A percentile compares a stretch with the other conserved stretches of the same genome.
phyloP scores from a whole-genome alignment of 2,329 filamentous ascomycete species.

The Myriosclerotinia scirpicola region DNA sequence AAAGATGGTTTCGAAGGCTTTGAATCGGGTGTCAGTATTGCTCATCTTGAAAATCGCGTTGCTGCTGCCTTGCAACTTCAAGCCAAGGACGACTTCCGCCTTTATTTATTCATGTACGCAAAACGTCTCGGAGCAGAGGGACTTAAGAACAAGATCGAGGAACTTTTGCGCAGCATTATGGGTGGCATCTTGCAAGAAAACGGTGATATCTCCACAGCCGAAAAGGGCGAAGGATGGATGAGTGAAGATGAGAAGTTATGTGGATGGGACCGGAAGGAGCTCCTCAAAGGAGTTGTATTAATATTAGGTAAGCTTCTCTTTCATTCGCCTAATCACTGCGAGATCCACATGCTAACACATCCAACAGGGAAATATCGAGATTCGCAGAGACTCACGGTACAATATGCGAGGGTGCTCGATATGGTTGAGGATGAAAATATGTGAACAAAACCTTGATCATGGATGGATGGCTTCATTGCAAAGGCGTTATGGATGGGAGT shows the following conservation, averaged over 20 bases:
- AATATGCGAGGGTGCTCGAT: slow-evolving; percentile 83
- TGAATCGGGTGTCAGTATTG: slow-evolving; percentile 87
- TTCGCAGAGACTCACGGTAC: slow-evolving; percentile 89
- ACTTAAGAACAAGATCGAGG: slow-evolving; percentile 83
- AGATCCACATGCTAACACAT: slow-evolving; percentile 26
- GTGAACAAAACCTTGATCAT: background rate
- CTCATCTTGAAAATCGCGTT: slow-evolving; percentile 91
- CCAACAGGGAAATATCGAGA: slow-evolving; percentile 85
- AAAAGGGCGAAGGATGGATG: slow-evolving; percentile 59
- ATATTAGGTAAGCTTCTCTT: slow-evolving; percentile 70
- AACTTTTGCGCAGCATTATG: slow-evolving; percentile 78
- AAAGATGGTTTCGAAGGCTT: slow-evolving; percentile 91
- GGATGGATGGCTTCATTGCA: slow-evolving; percentile 16
- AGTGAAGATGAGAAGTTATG: slow-evolving; percentile 72
- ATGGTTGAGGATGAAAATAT: slow-evolving; percentile 44
- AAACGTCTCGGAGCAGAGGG: slow-evolving; percentile 93
- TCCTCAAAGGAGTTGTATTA: slow-evolving; percentile 87
- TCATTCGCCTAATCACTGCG: background rate
- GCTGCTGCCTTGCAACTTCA: slow-evolving; percentile 83
- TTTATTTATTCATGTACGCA: slow-evolving; percentile 98
- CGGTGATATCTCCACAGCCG: slow-evolving; percentile 42
- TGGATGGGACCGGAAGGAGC: slow-evolving; percentile 84
- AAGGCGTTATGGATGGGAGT: slow-evolving; percentile 12
- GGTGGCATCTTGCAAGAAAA: slow-evolving; percentile 68
- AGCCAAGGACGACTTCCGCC: slow-evolving; percentile 85